Evolutionary conservation across 1,139 yeast genomes (phyloP).

Genomic region (Geotrichum aggregatum): DNA sequence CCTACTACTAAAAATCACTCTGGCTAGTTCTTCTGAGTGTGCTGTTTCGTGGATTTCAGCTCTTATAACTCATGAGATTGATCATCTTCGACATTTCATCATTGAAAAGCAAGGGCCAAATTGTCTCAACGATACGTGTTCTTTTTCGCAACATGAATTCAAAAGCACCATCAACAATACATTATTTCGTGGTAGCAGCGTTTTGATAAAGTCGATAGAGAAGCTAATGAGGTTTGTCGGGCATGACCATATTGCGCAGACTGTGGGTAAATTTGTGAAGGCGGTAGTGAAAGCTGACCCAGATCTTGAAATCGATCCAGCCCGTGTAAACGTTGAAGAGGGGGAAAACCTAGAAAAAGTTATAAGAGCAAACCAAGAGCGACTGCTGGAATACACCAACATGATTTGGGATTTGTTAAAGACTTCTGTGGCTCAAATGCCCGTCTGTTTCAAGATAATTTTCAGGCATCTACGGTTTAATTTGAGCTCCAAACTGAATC

Average conservation of each 20-base stretch:
- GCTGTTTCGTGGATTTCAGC: constrained; percentile 18
- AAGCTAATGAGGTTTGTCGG: constrained; percentile 73
- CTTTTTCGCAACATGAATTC: constrained; percentile 7
- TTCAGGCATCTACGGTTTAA: constrained; percentile 34
- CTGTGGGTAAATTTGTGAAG: constrained; percentile 65
- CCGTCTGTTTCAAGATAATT: constrained; percentile 55
- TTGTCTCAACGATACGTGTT: constrained; percentile 3
- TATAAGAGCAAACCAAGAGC: constrained; percentile 50
- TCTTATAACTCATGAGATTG: constrained; percentile 19
- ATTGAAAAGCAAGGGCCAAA: constrained; percentile 12
- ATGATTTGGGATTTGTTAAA: constrained; percentile 71
- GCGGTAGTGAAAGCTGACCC: constrained; percentile 49
- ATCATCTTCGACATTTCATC: constrained; percentile 8
- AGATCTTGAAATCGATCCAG: constrained; percentile 73
- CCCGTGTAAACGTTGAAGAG: constrained; percentile 34
- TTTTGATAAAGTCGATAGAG: constrained; percentile 77
- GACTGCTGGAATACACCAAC: constrained; percentile 53
- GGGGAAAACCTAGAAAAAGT: constrained; percentile 35
- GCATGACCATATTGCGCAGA: constrained; percentile 66
- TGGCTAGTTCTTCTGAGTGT: constrained; percentile 1
- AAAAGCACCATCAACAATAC: constrained; percentile 49
- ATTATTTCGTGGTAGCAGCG: constrained; percentile 77
- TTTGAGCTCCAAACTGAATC: constrained; percentile 16
- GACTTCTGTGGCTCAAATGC: constrained; percentile 69
- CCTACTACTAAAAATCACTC: constrained; percentile 4